Evolutionary conservation across 805 yeast genomes (phyloP).

Genomic region (Pichia exigua): DNA sequence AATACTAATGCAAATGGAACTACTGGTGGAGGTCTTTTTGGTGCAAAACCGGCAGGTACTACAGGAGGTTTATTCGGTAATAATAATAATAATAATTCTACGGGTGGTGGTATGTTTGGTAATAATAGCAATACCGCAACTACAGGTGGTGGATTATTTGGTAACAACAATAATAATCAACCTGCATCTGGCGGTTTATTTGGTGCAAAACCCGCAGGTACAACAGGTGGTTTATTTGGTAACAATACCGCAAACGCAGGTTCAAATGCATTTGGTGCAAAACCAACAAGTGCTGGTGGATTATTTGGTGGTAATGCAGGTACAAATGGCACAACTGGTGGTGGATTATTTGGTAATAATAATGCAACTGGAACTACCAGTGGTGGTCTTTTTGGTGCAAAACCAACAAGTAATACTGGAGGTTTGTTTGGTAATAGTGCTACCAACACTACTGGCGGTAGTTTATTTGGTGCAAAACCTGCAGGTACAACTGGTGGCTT

Average conservation of each 20-base stretch:
- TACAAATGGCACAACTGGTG: conserved; percentile 16
- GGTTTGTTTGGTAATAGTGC: conserved; percentile 30
- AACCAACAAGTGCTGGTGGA: conserved; percentile 12
- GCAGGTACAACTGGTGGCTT: conserved; percentile 27
- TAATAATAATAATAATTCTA: conserved; percentile 7
- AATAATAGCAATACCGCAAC: conserved; percentile 17
- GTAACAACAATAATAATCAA: conserved; percentile 16
- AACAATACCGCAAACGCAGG: conserved; percentile 18
- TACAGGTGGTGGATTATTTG: conserved; percentile 20
- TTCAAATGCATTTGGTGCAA: conserved; percentile 22
- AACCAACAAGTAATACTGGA: conserved; percentile 23
- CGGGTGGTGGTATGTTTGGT: conserved; percentile 30
- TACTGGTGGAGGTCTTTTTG: conserved; percentile 21
- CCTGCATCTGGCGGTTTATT: conserved; percentile 20
- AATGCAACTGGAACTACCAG: conserved; percentile 8
- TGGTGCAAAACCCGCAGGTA: conserved; percentile 17
- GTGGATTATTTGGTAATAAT: conserved; percentile 21
- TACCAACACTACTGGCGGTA: conserved; percentile 15
- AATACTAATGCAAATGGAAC: conserved; percentile 17
- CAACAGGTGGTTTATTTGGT: conserved; percentile 33
- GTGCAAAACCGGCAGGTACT: conserved; percentile 25
- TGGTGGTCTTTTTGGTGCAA: conserved; percentile 36
- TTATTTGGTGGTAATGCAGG: conserved; percentile 12
- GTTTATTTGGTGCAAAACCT: conserved; percentile 15
- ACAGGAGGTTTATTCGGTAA: conserved; percentile 27